Base-by-base conservation (phyloP, 352 stramenopile species). In the Pseudoperonospora humuli region DNA sequence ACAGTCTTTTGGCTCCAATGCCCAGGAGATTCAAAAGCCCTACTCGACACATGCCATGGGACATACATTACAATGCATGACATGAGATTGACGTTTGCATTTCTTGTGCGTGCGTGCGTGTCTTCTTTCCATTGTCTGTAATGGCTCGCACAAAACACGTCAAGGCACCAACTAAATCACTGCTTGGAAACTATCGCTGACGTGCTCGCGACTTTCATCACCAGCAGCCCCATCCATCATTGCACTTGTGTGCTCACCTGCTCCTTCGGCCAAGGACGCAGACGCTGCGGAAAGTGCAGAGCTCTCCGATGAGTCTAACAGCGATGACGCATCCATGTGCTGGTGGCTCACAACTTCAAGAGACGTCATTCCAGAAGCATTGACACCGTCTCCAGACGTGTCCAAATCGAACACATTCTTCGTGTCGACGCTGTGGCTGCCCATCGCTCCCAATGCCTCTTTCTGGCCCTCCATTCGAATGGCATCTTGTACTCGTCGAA, bases 401-500 rank as follows among this genome's bases (percentile, higher is more conserved):
- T 57, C 48, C 13, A 69, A 36, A 23, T 63, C 58, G 9, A 69
- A 63, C 2, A 50, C 46, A 24, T 37, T 49, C 17, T 67, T 61
- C 1, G 32, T 35, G 11, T 62, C 50, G 17, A 24, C 42, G 26
- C 24, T 44, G 1, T 39, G 31, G 19, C 55, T 26, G 19, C 57
- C 38, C 20, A 64, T 15, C 6, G 31, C 36, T 3, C 32, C 39
- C 32, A 65, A 46, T 8, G 40, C 45, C 33, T 70, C 64, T 41
- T 66, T 57, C 11, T 67, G 64, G 0, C 55, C 59, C 38, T 79
- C 70, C 18, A 68, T 62, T 33, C 58, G 70, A 33, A 87, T 81
- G 11, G 73, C 66, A 40, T 85, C 72, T 25, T 87, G 68, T 19
- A 87, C 72, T 26, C 73, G 67, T 28, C 69, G 72, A 39, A 83